phyloP scores from a whole-genome alignment of 768 basidiomycete species.

The Mycena crocata region DNA sequence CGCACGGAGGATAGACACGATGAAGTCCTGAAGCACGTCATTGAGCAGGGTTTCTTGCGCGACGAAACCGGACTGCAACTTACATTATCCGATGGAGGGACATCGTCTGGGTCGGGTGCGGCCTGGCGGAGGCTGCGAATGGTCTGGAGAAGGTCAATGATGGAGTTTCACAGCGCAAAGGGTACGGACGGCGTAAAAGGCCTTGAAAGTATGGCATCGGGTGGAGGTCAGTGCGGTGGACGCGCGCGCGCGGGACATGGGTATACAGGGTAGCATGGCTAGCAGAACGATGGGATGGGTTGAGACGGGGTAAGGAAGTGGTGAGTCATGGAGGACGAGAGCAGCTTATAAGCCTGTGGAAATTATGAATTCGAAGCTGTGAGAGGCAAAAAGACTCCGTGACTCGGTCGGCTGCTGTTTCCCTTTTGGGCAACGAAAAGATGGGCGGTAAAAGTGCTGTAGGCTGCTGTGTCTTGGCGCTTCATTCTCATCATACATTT shows the following conservation, averaged over 20 bases:
- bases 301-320: constrained; percentile 16
- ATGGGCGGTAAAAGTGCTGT: no score
- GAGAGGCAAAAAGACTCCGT: background rate
- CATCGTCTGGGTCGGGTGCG: constrained; percentile 51
- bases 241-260: constrained; percentile 46
- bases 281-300: constrained; percentile 25
- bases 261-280: constrained; percentile 53
- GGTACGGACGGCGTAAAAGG: constrained; percentile 66
- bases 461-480: no score
- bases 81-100: constrained; percentile 64
- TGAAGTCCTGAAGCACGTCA: constrained; percentile 80
- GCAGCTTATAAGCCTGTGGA: constrained; percentile 18
- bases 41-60: background rate
- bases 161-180: constrained; percentile 1
- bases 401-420: no score
- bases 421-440: no score
- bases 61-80: constrained; percentile 34
- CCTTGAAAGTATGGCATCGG: constrained; percentile 57
- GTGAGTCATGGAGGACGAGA: constrained; percentile 22
- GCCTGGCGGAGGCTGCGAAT: constrained; percentile 51
- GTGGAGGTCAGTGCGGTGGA: constrained; percentile 47
- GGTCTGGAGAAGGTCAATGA: constrained; percentile 50
- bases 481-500: no score
- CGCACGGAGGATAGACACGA: constrained; percentile 92
- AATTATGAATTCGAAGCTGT: background rate